phyloP scores from a whole-genome alignment of 2,329 filamentous ascomycete species.

The Monascus ruber region DNA sequence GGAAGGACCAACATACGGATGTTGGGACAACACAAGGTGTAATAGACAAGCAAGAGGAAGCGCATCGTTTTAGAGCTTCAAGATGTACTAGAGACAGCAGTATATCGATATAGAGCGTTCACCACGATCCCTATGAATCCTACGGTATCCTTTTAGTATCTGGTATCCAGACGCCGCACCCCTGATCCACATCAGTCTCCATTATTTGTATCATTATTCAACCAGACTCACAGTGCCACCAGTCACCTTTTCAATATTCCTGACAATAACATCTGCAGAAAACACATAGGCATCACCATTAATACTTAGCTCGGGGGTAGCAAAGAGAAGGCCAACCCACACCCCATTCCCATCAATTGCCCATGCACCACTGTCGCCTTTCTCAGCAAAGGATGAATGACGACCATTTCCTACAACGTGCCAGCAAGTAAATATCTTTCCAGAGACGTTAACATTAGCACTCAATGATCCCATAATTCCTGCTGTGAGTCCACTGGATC shows the following conservation, averaged over 20 bases:
- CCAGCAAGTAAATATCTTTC: not conserved
- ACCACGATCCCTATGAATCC: too few relatives aligned
- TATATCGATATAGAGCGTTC: too few relatives aligned
- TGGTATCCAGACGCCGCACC: too few relatives aligned
- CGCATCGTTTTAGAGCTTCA: too few relatives aligned
- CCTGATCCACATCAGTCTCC: too few relatives aligned
- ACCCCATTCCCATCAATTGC: not conserved
- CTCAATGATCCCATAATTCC: not conserved
- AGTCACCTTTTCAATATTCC: not conserved
- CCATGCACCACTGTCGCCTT: not conserved
- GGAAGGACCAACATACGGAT: too few relatives aligned
- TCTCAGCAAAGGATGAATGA: not conserved
- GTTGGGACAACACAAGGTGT: too few relatives aligned
- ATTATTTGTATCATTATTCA: too few relatives aligned
- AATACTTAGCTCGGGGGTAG: not conserved
- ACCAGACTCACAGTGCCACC: not conserved
- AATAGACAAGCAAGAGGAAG: constrained; percentile 9
- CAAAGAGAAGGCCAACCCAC: not conserved
- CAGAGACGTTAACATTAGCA: not conserved
- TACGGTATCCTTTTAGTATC: too few relatives aligned
- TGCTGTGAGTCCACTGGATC: not conserved
- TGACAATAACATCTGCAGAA: not conserved
- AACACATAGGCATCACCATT: not conserved
- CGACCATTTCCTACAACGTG: not conserved
- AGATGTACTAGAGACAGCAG: too few relatives aligned